Conservation (phyloP, 169 alveolate genomes). For the Plasmodium yoelii region DNA sequence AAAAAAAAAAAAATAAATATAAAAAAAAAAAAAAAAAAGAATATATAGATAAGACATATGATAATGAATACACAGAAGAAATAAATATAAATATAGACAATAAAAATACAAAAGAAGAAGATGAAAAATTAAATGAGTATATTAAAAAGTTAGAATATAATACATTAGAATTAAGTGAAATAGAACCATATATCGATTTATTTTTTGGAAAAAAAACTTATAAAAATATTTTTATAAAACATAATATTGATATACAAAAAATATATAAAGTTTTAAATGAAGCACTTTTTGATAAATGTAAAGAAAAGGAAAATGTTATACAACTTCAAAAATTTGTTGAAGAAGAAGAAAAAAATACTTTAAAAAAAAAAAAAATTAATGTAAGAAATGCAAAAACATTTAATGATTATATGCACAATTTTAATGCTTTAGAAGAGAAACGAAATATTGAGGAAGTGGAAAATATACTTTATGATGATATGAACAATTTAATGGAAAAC, state of each 20-base stretch:
- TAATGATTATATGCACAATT: slow-evolving; percentile 33
- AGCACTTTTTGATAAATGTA: slow-evolving; percentile 44
- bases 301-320: slow-evolving; percentile 56
- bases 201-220: slow-evolving; percentile 66
- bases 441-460: slow-evolving; percentile 25
- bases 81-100: slow-evolving; percentile 49
- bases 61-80: slow-evolving; percentile 12
- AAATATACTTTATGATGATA: slow-evolving; percentile 26
- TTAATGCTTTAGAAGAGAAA: slow-evolving; percentile 30
- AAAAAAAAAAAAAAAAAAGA: slow-evolving; percentile 4
- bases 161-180: slow-evolving; percentile 27
- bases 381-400: slow-evolving; percentile 51
- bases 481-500: background rate
- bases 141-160: slow-evolving; percentile 42
- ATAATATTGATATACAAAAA: slow-evolving; percentile 42
- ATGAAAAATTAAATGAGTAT: slow-evolving; percentile 46
- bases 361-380: slow-evolving; percentile 41
- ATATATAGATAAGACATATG: background rate
- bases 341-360: slow-evolving; percentile 28
- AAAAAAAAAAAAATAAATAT: slow-evolving; percentile 26
- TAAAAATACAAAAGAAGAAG: slow-evolving; percentile 62
- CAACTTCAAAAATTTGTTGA: slow-evolving; percentile 58
- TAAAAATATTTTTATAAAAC: slow-evolving; percentile 39
- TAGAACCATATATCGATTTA: slow-evolving; percentile 41
- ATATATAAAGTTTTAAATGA: slow-evolving; percentile 20